Percentiles rank a stretch among this genome's conserved stretches.
phyloP scores from a whole-genome alignment of 352 stramenopile genomes.

The Globisporangium paddicum region DNA sequence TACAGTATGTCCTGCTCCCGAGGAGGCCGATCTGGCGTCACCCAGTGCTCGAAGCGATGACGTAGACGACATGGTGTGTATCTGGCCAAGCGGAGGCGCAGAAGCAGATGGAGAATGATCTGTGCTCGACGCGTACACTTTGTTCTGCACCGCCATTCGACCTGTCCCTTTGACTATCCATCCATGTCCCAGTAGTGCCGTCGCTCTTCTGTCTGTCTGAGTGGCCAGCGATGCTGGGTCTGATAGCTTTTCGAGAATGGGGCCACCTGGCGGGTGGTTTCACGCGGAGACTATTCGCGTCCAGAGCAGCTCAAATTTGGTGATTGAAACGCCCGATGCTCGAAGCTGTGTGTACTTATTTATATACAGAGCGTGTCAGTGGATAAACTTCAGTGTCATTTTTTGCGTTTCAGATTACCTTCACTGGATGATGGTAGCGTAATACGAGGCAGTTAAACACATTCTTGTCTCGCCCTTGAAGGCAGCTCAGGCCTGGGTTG shows the following conservation, averaged over 20 bases:
- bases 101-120: not conserved
- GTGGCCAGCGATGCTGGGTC: not conserved
- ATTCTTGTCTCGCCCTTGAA: not conserved
- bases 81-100: not conserved
- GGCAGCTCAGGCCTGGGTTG: too few relatives aligned
- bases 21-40: not conserved
- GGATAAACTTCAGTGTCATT: not conserved
- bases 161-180: not conserved
- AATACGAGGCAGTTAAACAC: not conserved
- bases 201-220: not conserved
- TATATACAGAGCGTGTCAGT: not conserved
- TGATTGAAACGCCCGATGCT: not conserved
- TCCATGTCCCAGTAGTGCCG: not conserved
- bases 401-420: not conserved
- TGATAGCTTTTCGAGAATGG: not conserved
- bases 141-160: constrained; percentile 9
- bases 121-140: constrained; percentile 7
- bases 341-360: not conserved
- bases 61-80: not conserved
- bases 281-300: not conserved
- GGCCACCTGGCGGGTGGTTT: not conserved
- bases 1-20: not conserved
- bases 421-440: not conserved
- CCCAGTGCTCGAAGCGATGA: not conserved
- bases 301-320: not conserved